These are phyloP conservation scores for Paraglomus brasilianum DNA, from an alignment of 192 early-diverging fungal genomes.

Conservation along the genomic window DNA sequence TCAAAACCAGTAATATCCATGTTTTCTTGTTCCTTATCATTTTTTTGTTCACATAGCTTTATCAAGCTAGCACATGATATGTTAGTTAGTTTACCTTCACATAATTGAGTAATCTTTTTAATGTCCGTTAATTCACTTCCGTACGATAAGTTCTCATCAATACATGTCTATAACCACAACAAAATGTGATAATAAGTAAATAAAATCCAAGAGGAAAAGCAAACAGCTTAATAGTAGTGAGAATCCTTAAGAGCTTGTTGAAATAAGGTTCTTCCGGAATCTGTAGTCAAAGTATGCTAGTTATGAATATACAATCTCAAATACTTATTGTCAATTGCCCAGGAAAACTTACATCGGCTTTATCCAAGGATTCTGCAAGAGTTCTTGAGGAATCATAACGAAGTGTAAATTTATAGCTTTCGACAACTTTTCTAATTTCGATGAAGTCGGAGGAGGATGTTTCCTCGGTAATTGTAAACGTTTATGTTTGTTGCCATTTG, in stretches of 20 bases:
- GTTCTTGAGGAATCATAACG: slow-evolving; percentile 71
- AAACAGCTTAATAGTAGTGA: slow-evolving; percentile 47
- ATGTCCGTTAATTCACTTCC: slow-evolving; percentile 82
- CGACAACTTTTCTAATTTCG: slow-evolving; percentile 53
- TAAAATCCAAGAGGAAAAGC: neutral
- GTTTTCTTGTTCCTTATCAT: neutral
- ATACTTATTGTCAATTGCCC: neutral
- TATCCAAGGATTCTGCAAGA: slow-evolving; percentile 87
- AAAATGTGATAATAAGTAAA: slow-evolving; percentile 18
- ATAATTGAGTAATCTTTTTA: slow-evolving; percentile 74
- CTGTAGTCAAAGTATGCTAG: slow-evolving; percentile 52
- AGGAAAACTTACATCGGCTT: slow-evolving; percentile 54
- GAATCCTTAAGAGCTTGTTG: slow-evolving; percentile 94
- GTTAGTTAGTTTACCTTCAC: slow-evolving; percentile 59
- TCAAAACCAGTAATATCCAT: neutral
- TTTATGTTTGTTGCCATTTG: too few species aligned
- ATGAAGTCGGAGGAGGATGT: slow-evolving; percentile 53
- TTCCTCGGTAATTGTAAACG: too few species aligned
- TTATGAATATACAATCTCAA: slow-evolving; percentile 31
- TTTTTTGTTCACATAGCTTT: slow-evolving; percentile 1
- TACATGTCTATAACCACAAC: slow-evolving; percentile 76
- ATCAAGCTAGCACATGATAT: neutral
- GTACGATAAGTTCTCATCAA: slow-evolving; percentile 46
- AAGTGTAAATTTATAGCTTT: slow-evolving; percentile 61
- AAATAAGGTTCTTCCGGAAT: slow-evolving; percentile 87